Evolutionary conservation across 768 basidiomycete species (phyloP).

Genomic region (Phylloporus arenicola): DNA sequence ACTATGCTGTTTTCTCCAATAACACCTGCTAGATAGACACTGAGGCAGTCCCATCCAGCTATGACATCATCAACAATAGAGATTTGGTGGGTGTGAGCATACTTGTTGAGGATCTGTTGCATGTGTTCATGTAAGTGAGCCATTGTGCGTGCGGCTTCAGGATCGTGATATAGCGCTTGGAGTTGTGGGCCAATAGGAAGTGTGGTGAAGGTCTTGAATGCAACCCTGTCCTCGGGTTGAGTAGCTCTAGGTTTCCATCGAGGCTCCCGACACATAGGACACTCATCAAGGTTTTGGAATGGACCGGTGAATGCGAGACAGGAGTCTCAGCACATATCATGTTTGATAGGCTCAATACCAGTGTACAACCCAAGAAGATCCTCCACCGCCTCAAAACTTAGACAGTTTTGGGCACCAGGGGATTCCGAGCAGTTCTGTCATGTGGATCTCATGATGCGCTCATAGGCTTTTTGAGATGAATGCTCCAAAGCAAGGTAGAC

Average conservation of each 20-base stretch:
- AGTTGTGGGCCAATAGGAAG: slow-evolving; percentile 1
- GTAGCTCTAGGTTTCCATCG: too few species aligned
- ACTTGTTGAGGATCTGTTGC: not conserved
- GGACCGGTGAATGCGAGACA: not conserved
- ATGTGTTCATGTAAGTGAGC: not conserved
- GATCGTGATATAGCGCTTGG: not conserved
- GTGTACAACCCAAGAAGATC: not conserved
- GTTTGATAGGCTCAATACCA: not conserved
- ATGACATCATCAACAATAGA: not conserved
- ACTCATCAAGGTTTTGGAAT: not conserved
- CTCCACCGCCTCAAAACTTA: not conserved
- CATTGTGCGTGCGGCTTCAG: not conserved
- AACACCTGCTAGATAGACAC: not conserved
- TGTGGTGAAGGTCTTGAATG: not conserved
- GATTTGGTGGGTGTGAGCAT: not conserved
- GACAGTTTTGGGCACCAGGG: not conserved
- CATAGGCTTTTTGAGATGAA: not conserved
- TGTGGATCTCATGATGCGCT: not conserved
- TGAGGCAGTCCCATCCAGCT: not conserved
- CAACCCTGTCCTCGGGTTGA: too few species aligned
- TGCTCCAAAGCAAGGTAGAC: not conserved
- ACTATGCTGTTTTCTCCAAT: slow-evolving; percentile 1
- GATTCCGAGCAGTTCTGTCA: not conserved
- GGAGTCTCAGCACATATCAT: slow-evolving; percentile 1
- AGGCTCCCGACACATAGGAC: not conserved